Percentiles rank a stretch among this genome's conserved stretches.
These are phyloP conservation scores for Zymoseptoria brevis DNA, from an alignment of 2,329 filamentous ascomycete species.

Conservation along the genomic window DNA sequence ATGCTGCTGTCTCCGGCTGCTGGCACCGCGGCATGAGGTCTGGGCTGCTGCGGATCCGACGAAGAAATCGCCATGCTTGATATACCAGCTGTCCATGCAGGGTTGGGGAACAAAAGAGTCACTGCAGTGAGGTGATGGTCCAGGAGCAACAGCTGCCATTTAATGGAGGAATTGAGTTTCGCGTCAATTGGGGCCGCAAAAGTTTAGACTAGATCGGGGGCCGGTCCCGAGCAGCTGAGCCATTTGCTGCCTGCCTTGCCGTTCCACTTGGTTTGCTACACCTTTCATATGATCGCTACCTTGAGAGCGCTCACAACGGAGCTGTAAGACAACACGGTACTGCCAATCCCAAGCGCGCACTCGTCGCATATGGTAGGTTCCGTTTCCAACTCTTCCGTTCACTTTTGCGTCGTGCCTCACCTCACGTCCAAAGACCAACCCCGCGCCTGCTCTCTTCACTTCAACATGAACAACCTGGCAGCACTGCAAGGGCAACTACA, in stretches of 20 bases:
- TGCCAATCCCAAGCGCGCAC: neutral
- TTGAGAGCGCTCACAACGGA: neutral
- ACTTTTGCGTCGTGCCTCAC: neutral
- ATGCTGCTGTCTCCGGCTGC: constrained; percentile 66
- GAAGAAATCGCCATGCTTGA: constrained; percentile 9
- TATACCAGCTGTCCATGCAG: neutral
- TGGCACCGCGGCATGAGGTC: constrained; percentile 36
- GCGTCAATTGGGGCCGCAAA: neutral
- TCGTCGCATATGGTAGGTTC: neutral
- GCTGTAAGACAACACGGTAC: neutral
- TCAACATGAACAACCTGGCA: neutral
- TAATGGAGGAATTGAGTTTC: neutral
- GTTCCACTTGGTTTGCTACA: neutral
- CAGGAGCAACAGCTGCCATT: neutral
- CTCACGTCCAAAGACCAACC: neutral
- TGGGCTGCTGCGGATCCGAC: neutral
- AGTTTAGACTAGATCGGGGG: neutral
- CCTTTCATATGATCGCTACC: neutral
- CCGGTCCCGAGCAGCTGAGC: neutral
- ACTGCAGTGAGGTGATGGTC: neutral
- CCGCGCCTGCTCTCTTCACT: neutral
- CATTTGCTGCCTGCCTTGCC: neutral
- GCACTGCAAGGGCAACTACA: neutral
- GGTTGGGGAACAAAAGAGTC: neutral
- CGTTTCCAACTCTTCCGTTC: neutral